Evolutionary conservation across 129 eudicot genomes (phyloP), one percentile per base, ranked within the genome.

Genomic region (Apium graveolens): DNA sequence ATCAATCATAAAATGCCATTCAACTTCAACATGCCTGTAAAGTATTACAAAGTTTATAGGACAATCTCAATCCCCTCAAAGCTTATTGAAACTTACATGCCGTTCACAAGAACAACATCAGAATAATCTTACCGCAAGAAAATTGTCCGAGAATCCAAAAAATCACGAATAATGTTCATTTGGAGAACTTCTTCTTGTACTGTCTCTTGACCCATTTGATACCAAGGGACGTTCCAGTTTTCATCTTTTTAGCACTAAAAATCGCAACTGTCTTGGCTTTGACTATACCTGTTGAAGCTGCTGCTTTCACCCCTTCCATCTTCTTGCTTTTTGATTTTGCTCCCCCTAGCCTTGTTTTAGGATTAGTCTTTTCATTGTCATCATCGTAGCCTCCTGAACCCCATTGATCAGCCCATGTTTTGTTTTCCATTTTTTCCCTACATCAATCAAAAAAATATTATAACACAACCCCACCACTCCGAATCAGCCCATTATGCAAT

Each of bases 401-500:
- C 90, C 90, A 87, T 44, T 87, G 87, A 84, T 87, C 86, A 65
- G 86, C 83, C 90, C 87, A 87, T 66, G 82, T 53, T 78, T 87
- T 87, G 83, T 82, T 84, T 55, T 78, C 86, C 90, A 84, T 86
- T 24, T 57, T 53, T n/a, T 3, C 32, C 32, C 68, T 60, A 26
- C 32, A 60, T 3, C n/a, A n/a, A n/a, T 60, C 10, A 60, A 60
- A n/a, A n/a, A 60, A 1, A 55, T 55, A 5, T 3, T 18, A 21
- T 0, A 53, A 53, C n/a, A 46, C 57, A 49, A 49, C 8, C 53
- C 53, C 26, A 53, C 8, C 27, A 53, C 11, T 53, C 24, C 12
- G 2, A 55, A 24, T 55, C 13, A 24, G 29, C 29, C 29, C 65
- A 55, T 53, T 53, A 53, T 55, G 11, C 27, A 53, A 53, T 53